Base-by-base conservation (phyloP, 306 rosid species). In the Herpetospermum pedunculosum region DNA sequence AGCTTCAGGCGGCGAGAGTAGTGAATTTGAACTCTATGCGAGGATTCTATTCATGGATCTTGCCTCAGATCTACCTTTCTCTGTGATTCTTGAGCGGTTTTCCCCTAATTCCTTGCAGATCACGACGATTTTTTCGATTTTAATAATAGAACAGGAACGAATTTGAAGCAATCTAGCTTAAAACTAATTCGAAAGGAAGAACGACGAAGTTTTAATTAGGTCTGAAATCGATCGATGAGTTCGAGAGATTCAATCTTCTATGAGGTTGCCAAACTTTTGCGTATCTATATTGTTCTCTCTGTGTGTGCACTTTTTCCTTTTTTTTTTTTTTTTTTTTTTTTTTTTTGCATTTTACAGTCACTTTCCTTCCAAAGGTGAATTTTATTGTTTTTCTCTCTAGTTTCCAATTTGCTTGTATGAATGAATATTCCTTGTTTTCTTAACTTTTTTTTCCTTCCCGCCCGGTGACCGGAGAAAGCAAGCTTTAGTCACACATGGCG, bases 311-410 rank as follows among this genome's bases (percentile, higher is more conserved):
- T 30, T 59, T 59, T 59, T 18, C 18, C n/a, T n/a, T n/a, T n/a
- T n/a, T n/a, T n/a, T n/a, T n/a, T n/a, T n/a, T n/a, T n/a, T n/a
- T n/a, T n/a, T n/a, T n/a, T n/a, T n/a, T n/a, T n/a, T n/a, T n/a
- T n/a, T 37, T 63, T 35, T 8, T 25, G 18, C n/a, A 67, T 37
- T 67, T 67, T 2, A 14, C 13, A 35, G 25, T 69, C 73, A 23
- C 54, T 70, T 70, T 46, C 74, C 74, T 46, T 46, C 8, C 26
- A 44, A 70, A 70, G 26, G 25, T 70, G 74, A 70, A 46, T 70
- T 70, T 28, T 28, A 70, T 18, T 68, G 71, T 64, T 64, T 64
- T 19, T 64, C 30, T 19, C 72, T 14, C 37, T n/a, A n/a, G n/a
- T 21, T 0, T 14, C 43, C 34, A 68, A 67, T 12, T 6, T 7